These are phyloP conservation scores for Lupinus albus DNA, from an alignment of 306 rosid genomes.

Conservation along the genomic window DNA sequence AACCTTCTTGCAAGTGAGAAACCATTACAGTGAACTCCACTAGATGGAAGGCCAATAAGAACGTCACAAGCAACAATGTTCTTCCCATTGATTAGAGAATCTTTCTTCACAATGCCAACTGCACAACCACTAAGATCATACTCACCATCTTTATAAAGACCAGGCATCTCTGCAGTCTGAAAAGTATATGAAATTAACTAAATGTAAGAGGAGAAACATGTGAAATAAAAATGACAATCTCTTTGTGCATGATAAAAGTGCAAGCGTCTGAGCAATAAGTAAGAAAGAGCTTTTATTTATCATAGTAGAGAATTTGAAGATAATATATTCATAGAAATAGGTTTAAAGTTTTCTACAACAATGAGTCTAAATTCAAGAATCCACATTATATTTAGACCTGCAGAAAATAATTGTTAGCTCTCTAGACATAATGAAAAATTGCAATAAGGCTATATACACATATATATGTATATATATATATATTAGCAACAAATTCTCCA, in stretches of 20 bases:
- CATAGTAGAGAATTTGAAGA: neutral
- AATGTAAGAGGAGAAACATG: conserved; percentile 16
- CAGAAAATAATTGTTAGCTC: neutral
- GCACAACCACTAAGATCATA: conserved; percentile 97
- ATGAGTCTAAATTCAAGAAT: neutral
- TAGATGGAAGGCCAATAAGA: conserved; percentile 84
- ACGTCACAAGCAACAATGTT: conserved; percentile 69
- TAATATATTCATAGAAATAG: conserved; percentile 1
- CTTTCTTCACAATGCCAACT: conserved; percentile 80
- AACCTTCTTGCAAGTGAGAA: conserved; percentile 95
- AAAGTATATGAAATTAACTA: conserved; percentile 33
- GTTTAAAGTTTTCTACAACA: neutral
- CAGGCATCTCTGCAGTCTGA: conserved; percentile 99
- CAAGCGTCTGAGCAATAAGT: neutral
- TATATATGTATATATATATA: neutral
- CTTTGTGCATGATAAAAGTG: neutral
- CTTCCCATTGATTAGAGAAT: conserved; percentile 74
- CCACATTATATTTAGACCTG: conserved; percentile 3
- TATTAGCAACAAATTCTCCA: neutral
- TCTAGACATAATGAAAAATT: neutral
- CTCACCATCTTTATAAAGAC: conserved; percentile 82
- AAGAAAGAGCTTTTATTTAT: neutral
- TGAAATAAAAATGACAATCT: neutral
- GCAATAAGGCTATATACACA: neutral
- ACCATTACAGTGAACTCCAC: conserved; percentile 93